Evolutionary conservation across 768 basidiomycete species (phyloP).

Genomic region (Mycena rosella): DNA sequence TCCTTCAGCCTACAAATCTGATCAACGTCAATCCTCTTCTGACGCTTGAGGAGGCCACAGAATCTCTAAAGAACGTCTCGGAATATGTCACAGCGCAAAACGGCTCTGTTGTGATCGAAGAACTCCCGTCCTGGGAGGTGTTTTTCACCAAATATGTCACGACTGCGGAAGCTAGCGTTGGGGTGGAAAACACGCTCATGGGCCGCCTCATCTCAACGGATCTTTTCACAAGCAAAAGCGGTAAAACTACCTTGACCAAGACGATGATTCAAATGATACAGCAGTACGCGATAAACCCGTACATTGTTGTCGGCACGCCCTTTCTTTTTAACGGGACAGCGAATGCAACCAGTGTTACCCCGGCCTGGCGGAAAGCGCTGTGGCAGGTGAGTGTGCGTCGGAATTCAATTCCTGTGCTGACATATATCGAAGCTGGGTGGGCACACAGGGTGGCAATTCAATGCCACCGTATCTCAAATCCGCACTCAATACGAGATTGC

Average conservation of each 20-base stretch:
- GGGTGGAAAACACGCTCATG: constrained; percentile 41
- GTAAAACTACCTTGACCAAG: constrained; percentile 37
- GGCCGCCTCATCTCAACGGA: constrained; percentile 44
- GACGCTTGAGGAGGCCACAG: constrained; percentile 40
- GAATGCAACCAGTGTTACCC: constrained; percentile 38
- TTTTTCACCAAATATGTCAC: constrained; percentile 50
- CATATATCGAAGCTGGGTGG: not conserved
- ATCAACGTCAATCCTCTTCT: constrained; percentile 49
- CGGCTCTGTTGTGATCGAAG: constrained; percentile 46
- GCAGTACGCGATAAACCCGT: constrained; percentile 36
- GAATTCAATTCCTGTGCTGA: not conserved
- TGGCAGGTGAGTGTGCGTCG: constrained; percentile 37
- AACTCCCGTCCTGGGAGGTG: constrained; percentile 45
- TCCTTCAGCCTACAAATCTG: constrained; percentile 38
- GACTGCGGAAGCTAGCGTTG: constrained; percentile 44
- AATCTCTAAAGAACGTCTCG: constrained; percentile 42
- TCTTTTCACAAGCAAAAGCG: constrained; percentile 40
- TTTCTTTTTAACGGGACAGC: constrained; percentile 37
- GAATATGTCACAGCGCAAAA: constrained; percentile 45
- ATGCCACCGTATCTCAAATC: not conserved
- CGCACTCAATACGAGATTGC: constrained; percentile 1
- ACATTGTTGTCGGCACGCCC: constrained; percentile 36
- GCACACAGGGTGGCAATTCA: not conserved
- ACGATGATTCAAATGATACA: constrained; percentile 24
- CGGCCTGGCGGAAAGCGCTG: constrained; percentile 39